Evolutionary conservation across 805 yeast species (phyloP).

Genomic region (Kregervanrija pseudodelftensis): DNA sequence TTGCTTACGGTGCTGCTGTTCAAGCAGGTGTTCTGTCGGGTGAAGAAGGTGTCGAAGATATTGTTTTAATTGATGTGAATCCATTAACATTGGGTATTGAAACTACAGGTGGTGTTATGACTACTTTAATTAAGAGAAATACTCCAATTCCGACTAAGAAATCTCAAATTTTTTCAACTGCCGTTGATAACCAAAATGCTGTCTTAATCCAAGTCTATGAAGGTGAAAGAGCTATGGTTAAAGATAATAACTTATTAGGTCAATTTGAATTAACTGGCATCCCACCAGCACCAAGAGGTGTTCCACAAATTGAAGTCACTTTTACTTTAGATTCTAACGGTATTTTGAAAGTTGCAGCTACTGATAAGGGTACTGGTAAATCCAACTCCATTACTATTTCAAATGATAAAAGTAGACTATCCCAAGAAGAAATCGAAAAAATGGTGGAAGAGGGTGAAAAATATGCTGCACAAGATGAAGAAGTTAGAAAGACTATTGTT

Average conservation of each 20-base stretch:
- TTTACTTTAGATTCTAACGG: slow-evolving; percentile 84
- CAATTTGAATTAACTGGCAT: slow-evolving; percentile 81
- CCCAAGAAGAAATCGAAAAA: slow-evolving; percentile 91
- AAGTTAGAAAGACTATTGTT: slow-evolving; percentile 76
- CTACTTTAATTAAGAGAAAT: slow-evolving; percentile 89
- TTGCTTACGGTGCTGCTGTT: slow-evolving; percentile 98
- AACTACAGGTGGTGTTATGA: slow-evolving; percentile 97
- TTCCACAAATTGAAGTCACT: slow-evolving; percentile 87
- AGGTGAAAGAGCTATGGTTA: slow-evolving; percentile 94
- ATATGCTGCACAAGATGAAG: slow-evolving; percentile 86
- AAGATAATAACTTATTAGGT: slow-evolving; percentile 86
- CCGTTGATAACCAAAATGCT: slow-evolving; percentile 94
- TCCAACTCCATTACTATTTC: slow-evolving; percentile 85
- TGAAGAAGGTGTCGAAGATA: slow-evolving; percentile 87
- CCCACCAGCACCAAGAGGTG: slow-evolving; percentile 90
- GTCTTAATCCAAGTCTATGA: slow-evolving; percentile 90
- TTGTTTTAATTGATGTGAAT: slow-evolving; percentile 85
- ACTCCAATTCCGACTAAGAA: slow-evolving; percentile 94
- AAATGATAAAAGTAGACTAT: slow-evolving; percentile 89
- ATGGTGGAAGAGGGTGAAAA: slow-evolving; percentile 98
- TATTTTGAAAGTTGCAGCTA: slow-evolving; percentile 76
- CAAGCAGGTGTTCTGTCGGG: slow-evolving; percentile 98
- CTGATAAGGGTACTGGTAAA: slow-evolving; percentile 93
- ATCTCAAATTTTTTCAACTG: slow-evolving; percentile 92
- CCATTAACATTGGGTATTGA: slow-evolving; percentile 94